These are phyloP conservation scores for Fusarium foetens DNA, from an alignment of 2,329 filamentous ascomycete species.

Conservation along the genomic window DNA sequence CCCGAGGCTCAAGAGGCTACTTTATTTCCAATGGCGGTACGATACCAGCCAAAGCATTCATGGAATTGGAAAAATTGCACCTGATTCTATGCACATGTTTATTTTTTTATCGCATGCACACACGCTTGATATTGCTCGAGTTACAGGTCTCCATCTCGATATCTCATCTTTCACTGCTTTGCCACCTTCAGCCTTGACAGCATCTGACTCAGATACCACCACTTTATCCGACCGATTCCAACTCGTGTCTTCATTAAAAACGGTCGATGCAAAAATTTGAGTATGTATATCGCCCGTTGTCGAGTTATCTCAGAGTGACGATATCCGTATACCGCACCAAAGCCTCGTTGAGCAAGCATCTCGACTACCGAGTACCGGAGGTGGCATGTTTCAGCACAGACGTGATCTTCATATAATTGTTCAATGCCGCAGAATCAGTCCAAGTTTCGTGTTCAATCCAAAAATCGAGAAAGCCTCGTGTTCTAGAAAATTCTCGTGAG, in stretches of 20 bases:
- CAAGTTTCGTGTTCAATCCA: not conserved
- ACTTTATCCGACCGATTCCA: not conserved
- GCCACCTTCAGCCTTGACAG: conserved; percentile 29
- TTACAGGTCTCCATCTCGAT: conserved; percentile 14
- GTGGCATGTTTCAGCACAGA: conserved; percentile 8
- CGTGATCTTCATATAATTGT: not conserved
- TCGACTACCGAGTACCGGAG: conserved; percentile 5
- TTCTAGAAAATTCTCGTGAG: not conserved
- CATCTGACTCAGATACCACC: conserved; percentile 37
- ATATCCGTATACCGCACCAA: not conserved
- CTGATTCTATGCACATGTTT: not conserved
- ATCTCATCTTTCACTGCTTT: conserved; percentile 25
- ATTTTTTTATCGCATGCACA: not conserved
- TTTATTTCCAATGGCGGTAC: not conserved
- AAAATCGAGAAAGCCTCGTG: not conserved
- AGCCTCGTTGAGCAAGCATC: conserved; percentile 6
- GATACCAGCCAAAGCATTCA: not conserved
- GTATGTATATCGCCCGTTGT: not conserved
- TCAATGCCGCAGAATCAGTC: not conserved
- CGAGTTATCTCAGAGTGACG: conserved; percentile 12
- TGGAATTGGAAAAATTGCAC: not conserved
- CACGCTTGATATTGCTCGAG: conserved; percentile 12
- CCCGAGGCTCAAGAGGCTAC: conserved; percentile 15
- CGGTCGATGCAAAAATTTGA: not conserved
- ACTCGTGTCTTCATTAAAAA: not conserved